Evolutionary conservation across 2,329 filamentous ascomycete genomes (phyloP).

Genomic region (Zymoseptoria brevis): DNA sequence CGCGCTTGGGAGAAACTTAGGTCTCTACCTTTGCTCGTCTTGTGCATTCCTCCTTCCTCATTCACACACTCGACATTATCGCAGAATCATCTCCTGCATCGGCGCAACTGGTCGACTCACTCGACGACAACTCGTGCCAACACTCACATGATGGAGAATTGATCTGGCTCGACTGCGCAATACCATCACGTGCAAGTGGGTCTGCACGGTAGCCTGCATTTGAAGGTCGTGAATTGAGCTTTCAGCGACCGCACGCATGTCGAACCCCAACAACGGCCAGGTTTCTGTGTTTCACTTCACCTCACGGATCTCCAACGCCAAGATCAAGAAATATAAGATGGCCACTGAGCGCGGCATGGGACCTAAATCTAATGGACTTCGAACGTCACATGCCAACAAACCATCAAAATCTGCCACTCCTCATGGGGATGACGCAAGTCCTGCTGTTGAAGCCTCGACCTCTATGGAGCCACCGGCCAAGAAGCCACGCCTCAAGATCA

Average conservation of each 20-base stretch:
- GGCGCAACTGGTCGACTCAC: neutral
- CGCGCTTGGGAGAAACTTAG: neutral
- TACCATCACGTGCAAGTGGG: neutral
- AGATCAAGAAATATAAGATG: slow-evolving; percentile 22
- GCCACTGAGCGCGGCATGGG: slow-evolving; percentile 23
- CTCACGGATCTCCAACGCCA: slow-evolving; percentile 21
- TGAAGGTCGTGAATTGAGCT: neutral
- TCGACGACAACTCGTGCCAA: neutral
- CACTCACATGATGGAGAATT: neutral
- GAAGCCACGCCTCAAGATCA: slow-evolving; percentile 24
- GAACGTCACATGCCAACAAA: neutral
- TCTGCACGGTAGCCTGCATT: neutral
- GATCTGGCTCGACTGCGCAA: neutral
- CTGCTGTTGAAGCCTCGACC: slow-evolving; percentile 5
- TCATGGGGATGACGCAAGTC: neutral
- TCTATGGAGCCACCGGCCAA: slow-evolving; percentile 16
- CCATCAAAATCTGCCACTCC: neutral
- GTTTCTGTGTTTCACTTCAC: slow-evolving; percentile 25
- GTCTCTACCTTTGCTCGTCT: neutral
- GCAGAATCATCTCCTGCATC: neutral
- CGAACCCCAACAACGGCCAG: neutral
- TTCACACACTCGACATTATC: neutral
- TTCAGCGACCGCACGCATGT: neutral
- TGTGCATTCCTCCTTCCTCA: neutral
- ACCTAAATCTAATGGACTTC: neutral